Percentiles rank a stretch among this genome's conserved stretches.
These are phyloP conservation scores for Tylopilus vinaceipallidus DNA, from an alignment of 768 basidiomycete species.

Conservation along the genomic window DNA sequence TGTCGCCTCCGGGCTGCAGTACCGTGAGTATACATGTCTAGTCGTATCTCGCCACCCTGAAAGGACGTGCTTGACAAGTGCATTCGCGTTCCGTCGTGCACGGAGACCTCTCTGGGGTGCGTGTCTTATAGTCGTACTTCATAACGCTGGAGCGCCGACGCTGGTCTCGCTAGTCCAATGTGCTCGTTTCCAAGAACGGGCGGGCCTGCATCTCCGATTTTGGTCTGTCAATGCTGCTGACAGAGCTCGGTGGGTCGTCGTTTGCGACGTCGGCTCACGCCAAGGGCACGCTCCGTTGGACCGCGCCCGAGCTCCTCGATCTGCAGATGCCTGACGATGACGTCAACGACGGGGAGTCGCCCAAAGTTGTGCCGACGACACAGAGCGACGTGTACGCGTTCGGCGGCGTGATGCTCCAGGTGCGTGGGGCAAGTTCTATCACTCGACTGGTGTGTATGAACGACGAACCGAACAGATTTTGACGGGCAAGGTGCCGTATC, in stretches of 20 bases:
- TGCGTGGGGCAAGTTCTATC: neutral
- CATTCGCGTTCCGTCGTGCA: constrained; percentile 17
- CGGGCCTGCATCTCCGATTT: constrained; percentile 37
- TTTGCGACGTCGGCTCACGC: constrained; percentile 35
- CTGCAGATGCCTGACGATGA: constrained; percentile 12
- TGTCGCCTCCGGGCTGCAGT: constrained; percentile 19
- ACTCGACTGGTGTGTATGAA: neutral
- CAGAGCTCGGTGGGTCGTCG: constrained; percentile 36
- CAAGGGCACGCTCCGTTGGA: constrained; percentile 31
- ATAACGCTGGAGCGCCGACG: neutral
- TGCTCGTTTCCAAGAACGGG: constrained; percentile 13
- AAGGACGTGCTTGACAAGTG: constrained; percentile 1
- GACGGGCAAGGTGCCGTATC: constrained; percentile 14
- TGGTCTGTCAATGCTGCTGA: constrained; percentile 42
- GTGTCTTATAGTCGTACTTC: neutral
- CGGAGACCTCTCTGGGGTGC: constrained; percentile 24
- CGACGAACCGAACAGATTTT: constrained; percentile 2
- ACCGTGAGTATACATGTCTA: constrained; percentile 7
- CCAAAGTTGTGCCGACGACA: constrained; percentile 2
- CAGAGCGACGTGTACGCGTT: constrained; percentile 21
- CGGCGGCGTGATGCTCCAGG: constrained; percentile 33
- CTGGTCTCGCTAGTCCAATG: constrained; percentile 9
- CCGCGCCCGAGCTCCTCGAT: constrained; percentile 32
- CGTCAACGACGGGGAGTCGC: constrained; percentile 10
- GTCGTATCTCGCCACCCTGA: neutral